Conservation (phyloP, 306 rosid genomes). For the Aeschynomene evenia region DNA sequence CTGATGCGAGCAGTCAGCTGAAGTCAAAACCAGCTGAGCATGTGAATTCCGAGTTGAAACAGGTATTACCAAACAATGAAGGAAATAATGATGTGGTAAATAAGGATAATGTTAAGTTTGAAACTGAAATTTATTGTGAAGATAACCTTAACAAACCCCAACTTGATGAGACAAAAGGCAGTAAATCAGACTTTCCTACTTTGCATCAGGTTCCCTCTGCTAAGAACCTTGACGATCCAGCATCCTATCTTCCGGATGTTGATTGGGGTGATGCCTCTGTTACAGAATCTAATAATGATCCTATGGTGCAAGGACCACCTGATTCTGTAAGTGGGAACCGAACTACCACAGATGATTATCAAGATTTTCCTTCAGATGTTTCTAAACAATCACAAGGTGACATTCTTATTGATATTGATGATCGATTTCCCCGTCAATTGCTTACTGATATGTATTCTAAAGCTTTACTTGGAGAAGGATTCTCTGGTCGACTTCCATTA, state of each 20-base stretch:
- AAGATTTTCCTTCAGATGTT: constrained; percentile 38
- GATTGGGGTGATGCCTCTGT: constrained; percentile 47
- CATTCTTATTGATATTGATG: constrained; percentile 75
- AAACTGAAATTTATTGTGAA: neutral
- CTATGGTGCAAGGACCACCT: constrained; percentile 35
- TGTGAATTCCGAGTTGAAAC: constrained; percentile 40
- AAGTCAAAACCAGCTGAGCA: constrained; percentile 50
- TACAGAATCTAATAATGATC: constrained; percentile 35
- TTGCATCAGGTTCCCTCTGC: constrained; percentile 41
- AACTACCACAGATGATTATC: constrained; percentile 34
- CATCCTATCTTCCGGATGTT: constrained; percentile 47
- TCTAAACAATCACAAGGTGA: constrained; percentile 61
- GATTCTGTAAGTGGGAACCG: constrained; percentile 40
- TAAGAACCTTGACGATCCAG: constrained; percentile 46
- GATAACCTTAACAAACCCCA: constrained; percentile 17
- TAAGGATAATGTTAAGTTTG: neutral
- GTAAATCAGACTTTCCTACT: constrained; percentile 28
- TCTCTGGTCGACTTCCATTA: constrained; percentile 41
- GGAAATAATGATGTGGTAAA: neutral
- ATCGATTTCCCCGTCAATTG: constrained; percentile 79
- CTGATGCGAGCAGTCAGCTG: constrained; percentile 47
- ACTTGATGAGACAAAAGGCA: constrained; percentile 34
- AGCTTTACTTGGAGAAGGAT: constrained; percentile 64
- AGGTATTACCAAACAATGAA: constrained; percentile 30
- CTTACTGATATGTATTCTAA: constrained; percentile 82